Base-by-base conservation (phyloP, 192 early-diverging fungal species). In the Backusella psychrophila region DNA sequence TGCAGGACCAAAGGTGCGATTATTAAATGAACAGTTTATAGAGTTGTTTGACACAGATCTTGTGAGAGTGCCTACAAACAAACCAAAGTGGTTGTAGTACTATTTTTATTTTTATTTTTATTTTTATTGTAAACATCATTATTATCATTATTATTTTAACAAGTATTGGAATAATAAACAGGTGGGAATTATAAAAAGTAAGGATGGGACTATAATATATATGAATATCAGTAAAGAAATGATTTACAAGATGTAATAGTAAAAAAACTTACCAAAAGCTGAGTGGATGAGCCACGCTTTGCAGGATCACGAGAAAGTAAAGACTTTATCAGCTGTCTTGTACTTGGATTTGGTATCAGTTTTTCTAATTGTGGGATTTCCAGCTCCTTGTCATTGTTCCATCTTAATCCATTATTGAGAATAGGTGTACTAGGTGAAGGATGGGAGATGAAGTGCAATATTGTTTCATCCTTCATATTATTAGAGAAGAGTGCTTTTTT, bases 1-100 rank as follows among this genome's bases (percentile, higher is more conserved):
- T 82, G 95, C 96, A 17, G 96, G 96, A 6, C 96, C 97, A 5
- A 99, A 99, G 85, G 77, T 73, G 9, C 87, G 97, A 44, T 87
- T 98, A n/a, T 83, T 98, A 71, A 97, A 97, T 81, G 97, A 99
- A 84, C 97, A 96, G 78, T 95, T 96, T 81, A 94, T 96, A 73
- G 95, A 94, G 79, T 77, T 99, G 33, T 99, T 99, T 86, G 98
- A 99, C 80, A 98, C 94, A 6, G 98, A 99, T 85, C 84, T 99
- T 52, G 96, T 99, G 7, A 75, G 92, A 23, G 87, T 94, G 26
- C 95, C 95, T 12, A 84, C 89, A 34, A 90, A 90, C 72, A 82
- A 86, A 67, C 92, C 92, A 65, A 87, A 86, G 35, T 96, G 95
- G 95, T 84, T 96, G 0, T 96, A 77, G 82, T 21, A 26, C 2